Percentiles rank a stretch among this genome's conserved stretches.
phyloP scores from a whole-genome alignment of 2,329 filamentous ascomycete genomes.

The Ascochyta rabiei region DNA sequence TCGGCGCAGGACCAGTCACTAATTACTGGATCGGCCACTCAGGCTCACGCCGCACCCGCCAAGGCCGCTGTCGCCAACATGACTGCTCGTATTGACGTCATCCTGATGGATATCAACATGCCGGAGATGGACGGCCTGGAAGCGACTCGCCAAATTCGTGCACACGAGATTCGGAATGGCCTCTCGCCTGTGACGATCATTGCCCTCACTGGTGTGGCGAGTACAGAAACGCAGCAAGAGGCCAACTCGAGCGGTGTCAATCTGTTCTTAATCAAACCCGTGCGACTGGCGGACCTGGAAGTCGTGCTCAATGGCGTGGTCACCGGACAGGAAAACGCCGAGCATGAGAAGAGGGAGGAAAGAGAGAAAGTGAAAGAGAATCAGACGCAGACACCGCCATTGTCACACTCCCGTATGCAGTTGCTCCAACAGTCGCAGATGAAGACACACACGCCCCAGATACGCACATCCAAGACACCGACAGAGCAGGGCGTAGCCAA shows the following conservation, averaged over 20 bases:
- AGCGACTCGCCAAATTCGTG: conserved; percentile 49
- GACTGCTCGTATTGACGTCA: conserved; percentile 33
- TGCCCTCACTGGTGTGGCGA: conserved; percentile 60
- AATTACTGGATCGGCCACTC: conserved; percentile 1
- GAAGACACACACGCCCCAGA: not conserved
- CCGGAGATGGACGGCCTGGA: conserved; percentile 50
- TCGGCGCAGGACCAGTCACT: conserved; percentile 15
- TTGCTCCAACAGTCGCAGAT: not conserved
- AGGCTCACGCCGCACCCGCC: conserved; percentile 5
- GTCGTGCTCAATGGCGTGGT: conserved; percentile 47
- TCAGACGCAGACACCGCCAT: not conserved
- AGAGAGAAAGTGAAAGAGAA: conserved; percentile 16
- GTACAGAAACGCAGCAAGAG: conserved; percentile 56
- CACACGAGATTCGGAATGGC: conserved; percentile 53
- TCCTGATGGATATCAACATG: conserved; percentile 49
- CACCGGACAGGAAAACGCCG: conserved; percentile 34
- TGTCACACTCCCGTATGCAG: conserved; percentile 1
- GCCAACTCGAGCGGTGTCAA: conserved; percentile 61
- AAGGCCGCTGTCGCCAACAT: conserved; percentile 5
- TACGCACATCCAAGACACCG: conserved; percentile 5
- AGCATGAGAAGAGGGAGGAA: conserved; percentile 22
- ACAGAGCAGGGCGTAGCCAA: not conserved
- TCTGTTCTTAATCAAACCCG: conserved; percentile 61
- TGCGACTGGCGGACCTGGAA: conserved; percentile 53
- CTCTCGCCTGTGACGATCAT: conserved; percentile 55